Base-by-base conservation (phyloP, 345 rosid species). In the Salix viminalis region DNA sequence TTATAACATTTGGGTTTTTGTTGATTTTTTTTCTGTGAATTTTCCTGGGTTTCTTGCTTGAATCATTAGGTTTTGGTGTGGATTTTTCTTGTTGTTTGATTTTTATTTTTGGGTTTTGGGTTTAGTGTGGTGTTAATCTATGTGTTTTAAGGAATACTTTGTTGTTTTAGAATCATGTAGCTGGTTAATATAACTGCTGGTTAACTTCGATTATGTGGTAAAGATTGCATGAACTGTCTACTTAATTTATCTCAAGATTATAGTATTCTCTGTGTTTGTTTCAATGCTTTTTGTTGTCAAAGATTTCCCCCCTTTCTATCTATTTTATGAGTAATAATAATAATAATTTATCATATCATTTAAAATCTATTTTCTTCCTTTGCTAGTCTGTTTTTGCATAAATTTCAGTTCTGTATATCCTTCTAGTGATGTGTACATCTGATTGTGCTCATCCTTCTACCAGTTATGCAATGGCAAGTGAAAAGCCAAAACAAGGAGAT, bases 381-480 rank as follows among this genome's bases (percentile, higher is more conserved):
- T 46, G 61, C 4, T 36, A 26, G 6, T 61, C 34, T 28, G 6
- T 2, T 16, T 13, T 41, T 61, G 39, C n/a, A 6, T 26, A 16
- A 28, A 60, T 26, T 39, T 26, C 41, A 60, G 11, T 24, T 39
- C 9, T 61, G 36, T 42, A 41, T 73, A 24, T 73, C n/a, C 69
- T 73, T 73, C 10, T 73, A 48, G 39, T 41, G n/a, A 15, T 46
- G 32, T 74, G 46, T 65, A 65, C 46, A 6, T 74, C 10, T 42
- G 70, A 54, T 23, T 56, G 62, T 52, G 42, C 16, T 44, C 37
- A 4, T 67, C 34, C 56, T 62, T 14, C 28, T 54, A 58, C 71
- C 30, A 56, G 66, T 60, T 24, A 73, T 64, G 75, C 62, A 64
- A 79, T 83, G 83, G 78, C 78, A 24, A 75, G 72, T 73, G 78